These are phyloP conservation scores for Quercus gilva DNA, from an alignment of 306 rosid species.

Conservation along the genomic window DNA sequence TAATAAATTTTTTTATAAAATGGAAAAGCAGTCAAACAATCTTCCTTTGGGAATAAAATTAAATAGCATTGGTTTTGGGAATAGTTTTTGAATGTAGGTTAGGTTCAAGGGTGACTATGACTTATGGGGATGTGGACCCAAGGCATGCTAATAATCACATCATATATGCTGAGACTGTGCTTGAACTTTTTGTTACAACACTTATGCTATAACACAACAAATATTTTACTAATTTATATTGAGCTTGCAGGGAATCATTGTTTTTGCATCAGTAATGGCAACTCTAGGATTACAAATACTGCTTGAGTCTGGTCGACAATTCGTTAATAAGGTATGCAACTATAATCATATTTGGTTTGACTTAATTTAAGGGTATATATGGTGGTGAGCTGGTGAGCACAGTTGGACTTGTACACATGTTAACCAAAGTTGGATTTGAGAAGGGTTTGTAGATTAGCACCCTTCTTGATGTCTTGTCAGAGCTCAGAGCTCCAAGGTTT, in stretches of 20 bases:
- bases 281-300: conserved; percentile 88
- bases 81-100: no score
- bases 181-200: no score
- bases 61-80: no score
- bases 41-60: no score
- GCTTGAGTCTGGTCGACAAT: conserved; percentile 72
- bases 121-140: neutral
- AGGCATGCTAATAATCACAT: no score
- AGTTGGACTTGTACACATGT: neutral
- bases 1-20: no score
- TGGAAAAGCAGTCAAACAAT: no score
- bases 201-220: neutral
- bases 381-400: neutral
- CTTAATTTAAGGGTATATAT: neutral
- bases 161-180: no score
- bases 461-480: neutral
- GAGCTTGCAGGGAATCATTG: conserved; percentile 67
- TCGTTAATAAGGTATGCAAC: conserved; percentile 49
- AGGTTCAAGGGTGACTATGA: no score
- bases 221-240: conserved; percentile 10
- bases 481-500: neutral
- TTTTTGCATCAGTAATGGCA: conserved; percentile 88
- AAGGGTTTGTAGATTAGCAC: neutral
- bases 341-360: neutral
- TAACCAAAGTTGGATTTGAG: neutral